Conservation (phyloP, 2,329 filamentous ascomycete genomes). For the Diplodia seriata region DNA sequence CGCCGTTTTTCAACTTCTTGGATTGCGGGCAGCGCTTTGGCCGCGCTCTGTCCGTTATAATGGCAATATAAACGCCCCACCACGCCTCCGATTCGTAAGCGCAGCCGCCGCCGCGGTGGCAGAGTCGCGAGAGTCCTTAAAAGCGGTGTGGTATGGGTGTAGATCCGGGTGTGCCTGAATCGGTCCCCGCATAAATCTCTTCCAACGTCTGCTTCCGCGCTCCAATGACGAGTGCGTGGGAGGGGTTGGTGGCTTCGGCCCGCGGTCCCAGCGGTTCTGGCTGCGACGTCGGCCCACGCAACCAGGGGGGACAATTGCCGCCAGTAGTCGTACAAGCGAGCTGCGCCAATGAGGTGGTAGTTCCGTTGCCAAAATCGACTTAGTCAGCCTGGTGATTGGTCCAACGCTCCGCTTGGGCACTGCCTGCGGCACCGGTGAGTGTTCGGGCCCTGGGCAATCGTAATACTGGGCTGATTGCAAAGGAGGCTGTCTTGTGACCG, state of each 20-base stretch:
- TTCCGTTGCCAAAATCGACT: slow-evolving; percentile 7
- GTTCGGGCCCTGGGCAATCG: slow-evolving; percentile 23
- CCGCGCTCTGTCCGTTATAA: slow-evolving; percentile 23
- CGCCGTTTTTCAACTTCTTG: slow-evolving; percentile 27
- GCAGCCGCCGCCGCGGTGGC: slow-evolving; percentile 13
- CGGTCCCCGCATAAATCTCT: slow-evolving; percentile 21
- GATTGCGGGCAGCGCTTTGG: slow-evolving; percentile 25
- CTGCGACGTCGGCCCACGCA: slow-evolving; percentile 22
- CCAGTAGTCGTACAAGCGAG: slow-evolving; percentile 1
- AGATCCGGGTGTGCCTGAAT: slow-evolving; percentile 31
- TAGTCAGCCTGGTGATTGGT: slow-evolving; percentile 27
- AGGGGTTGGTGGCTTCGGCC: slow-evolving; percentile 27
- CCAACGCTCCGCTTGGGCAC: slow-evolving; percentile 2
- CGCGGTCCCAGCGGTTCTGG: slow-evolving; percentile 20
- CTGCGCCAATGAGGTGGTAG: slow-evolving; percentile 16
- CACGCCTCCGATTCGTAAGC: slow-evolving; percentile 24
- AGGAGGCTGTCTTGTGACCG: slow-evolving; percentile 25
- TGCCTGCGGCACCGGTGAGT: slow-evolving; percentile 23
- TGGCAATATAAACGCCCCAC: slow-evolving; percentile 30
- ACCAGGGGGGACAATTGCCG: slow-evolving; percentile 7
- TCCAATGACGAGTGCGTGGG: slow-evolving; percentile 15
- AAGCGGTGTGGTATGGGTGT: slow-evolving; percentile 29
- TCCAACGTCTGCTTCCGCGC: slow-evolving; percentile 24
- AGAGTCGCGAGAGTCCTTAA: slow-evolving; percentile 21
- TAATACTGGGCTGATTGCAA: slow-evolving; percentile 28